These are phyloP conservation scores for Boletus speciosus DNA, from an alignment of 768 basidiomycete genomes.

Conservation along the genomic window DNA sequence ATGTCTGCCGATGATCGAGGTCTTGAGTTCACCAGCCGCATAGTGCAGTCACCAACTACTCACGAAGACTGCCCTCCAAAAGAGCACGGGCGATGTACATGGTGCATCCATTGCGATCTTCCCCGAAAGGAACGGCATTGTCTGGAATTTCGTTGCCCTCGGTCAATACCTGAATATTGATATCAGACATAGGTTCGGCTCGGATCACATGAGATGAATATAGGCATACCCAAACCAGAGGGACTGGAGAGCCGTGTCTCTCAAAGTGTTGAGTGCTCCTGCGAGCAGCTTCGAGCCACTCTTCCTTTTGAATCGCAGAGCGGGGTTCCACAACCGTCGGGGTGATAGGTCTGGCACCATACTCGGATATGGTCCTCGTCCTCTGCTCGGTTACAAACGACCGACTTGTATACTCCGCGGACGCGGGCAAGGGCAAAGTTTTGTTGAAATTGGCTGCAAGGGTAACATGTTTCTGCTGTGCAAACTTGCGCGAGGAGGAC, in stretches of 20 bases:
- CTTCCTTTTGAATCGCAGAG: constrained; percentile 22
- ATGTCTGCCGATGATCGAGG: constrained; percentile 24
- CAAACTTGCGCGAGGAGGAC: constrained; percentile 16
- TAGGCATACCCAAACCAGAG: constrained; percentile 30
- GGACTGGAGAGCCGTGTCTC: constrained; percentile 26
- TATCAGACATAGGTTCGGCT: not conserved
- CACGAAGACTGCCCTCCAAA: constrained; percentile 30
- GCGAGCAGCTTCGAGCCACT: constrained; percentile 29
- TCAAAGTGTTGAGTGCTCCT: constrained; percentile 30
- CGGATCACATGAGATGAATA: not conserved
- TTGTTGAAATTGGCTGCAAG: not conserved
- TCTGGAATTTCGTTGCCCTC: constrained; percentile 33
- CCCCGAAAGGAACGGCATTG: constrained; percentile 33
- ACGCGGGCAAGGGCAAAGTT: constrained; percentile 10
- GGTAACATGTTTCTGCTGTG: constrained; percentile 5
- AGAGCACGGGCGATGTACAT: constrained; percentile 32
- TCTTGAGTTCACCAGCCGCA: not conserved
- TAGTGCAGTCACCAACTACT: not conserved
- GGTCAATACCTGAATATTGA: constrained; percentile 20
- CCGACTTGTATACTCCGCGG: constrained; percentile 5
- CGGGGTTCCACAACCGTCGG: constrained; percentile 10
- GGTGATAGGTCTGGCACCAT: constrained; percentile 16
- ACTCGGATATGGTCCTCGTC: constrained; percentile 18
- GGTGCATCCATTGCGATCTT: constrained; percentile 28
- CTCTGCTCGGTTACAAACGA: constrained; percentile 5